Evolutionary conservation across 805 yeast species (phyloP).

Genomic region (Yamadazyma ubonensis): DNA sequence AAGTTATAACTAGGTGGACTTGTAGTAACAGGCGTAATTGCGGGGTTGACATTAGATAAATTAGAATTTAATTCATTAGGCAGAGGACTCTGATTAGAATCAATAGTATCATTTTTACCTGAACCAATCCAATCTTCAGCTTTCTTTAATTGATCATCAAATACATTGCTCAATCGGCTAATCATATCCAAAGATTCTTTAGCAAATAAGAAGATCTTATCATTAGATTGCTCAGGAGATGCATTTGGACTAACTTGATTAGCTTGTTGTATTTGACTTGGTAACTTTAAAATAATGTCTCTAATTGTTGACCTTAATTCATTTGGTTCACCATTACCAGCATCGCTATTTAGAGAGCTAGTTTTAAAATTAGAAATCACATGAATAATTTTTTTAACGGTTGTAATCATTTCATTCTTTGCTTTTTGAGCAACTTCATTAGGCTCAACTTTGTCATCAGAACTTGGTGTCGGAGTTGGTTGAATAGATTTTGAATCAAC

Average conservation of each 20-base stretch:
- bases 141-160: conserved; percentile 77
- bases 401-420: conserved; percentile 79
- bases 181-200: conserved; percentile 89
- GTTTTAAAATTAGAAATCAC: conserved; percentile 74
- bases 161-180: conserved; percentile 74
- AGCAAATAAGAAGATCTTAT: conserved; percentile 76
- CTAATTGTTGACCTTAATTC: conserved; percentile 68
- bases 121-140: conserved; percentile 82
- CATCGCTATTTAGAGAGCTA: conserved; percentile 32
- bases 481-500: conserved; percentile 8
- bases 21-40: background rate
- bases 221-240: conserved; percentile 39
- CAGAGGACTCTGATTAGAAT: background rate
- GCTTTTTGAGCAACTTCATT: conserved; percentile 38
- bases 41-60: background rate
- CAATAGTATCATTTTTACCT: conserved; percentile 26
- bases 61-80: no score
- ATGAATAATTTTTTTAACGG: conserved; percentile 84
- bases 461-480: conserved; percentile 7
- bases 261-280: conserved; percentile 50
- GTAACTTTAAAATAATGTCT: conserved; percentile 71
- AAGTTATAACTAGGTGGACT: conserved; percentile 5
- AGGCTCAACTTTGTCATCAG: conserved; percentile 9
- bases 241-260: conserved; percentile 17
- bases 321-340: conserved; percentile 11